These are phyloP conservation scores for Sisymbrium altissimum DNA, from an alignment of 345 rosid species.

Conservation along the genomic window DNA sequence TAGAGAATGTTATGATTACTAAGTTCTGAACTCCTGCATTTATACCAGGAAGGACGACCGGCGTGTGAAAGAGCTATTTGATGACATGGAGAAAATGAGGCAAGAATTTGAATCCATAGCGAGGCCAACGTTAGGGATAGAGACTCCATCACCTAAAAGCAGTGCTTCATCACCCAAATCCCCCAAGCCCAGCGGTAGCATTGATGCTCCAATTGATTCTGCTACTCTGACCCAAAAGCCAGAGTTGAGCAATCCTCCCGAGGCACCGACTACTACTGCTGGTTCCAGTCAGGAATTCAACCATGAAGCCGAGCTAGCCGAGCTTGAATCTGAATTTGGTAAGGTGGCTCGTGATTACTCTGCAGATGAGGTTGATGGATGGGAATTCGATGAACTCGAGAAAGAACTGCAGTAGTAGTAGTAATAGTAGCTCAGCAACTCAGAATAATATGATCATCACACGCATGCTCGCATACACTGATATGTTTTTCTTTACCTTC, in stretches of 20 bases:
- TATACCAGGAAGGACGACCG: conserved; percentile 65
- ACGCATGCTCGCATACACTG: not conserved
- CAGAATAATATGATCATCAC: conserved; percentile 18
- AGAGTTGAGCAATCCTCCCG: conserved; percentile 29
- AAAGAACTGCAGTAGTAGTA: conserved; percentile 51
- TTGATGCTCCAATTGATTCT: conserved; percentile 35
- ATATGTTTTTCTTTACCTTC: not conserved
- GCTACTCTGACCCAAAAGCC: conserved; percentile 32
- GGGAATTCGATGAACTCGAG: conserved; percentile 98
- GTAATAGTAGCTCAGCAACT: not conserved
- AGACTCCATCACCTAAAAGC: conserved; percentile 49
- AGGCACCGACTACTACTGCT: conserved; percentile 23
- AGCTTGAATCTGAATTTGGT: conserved; percentile 90
- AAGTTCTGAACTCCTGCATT: not conserved
- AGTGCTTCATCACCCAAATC: conserved; percentile 32
- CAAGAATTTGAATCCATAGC: conserved; percentile 74
- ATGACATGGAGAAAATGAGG: conserved; percentile 69
- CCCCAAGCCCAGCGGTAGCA: conserved; percentile 27
- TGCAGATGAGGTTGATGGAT: conserved; percentile 73
- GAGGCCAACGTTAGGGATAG: conserved; percentile 77
- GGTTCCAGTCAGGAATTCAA: conserved; percentile 32
- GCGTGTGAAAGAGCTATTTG: conserved; percentile 65
- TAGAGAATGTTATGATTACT: not conserved
- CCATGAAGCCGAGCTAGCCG: conserved; percentile 79
- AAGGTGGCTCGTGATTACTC: conserved; percentile 73